Evolutionary conservation across 805 yeast species (phyloP), one percentile per base, ranked within the genome.

Genomic region (Candida glaebosa): DNA sequence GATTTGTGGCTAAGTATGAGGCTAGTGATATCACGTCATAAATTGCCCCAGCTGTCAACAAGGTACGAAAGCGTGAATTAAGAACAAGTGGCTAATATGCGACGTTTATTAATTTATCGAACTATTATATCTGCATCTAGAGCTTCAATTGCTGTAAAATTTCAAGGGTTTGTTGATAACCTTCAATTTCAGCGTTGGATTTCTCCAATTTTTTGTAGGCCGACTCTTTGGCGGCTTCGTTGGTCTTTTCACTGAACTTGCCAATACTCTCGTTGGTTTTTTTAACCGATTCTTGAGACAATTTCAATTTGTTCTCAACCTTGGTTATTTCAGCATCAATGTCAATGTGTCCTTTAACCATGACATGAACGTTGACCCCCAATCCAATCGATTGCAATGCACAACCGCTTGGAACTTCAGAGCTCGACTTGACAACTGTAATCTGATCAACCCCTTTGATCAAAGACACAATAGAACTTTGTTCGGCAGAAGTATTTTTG

Each of bases 341-440:
- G 63, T 91, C 97, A 52, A 93, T 82, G 60, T 85, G 90, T 41
- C 98, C 99, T 75, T 88, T 90, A 43, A 91, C 96, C 61, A 93
- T 75, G 22, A 91, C 79, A 56, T 88, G 96, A 16, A 90, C 98
- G 45, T 81, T 83, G 61, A 87, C 81, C 41, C 79, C 84, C 37
- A 95, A 84, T 44, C 80, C 78, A 44, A 91, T 87, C 42, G 95
- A 78, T 52, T 81, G 82, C 50, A 89, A 76, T 33, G 91, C 96
- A 64, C 96, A 87, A 35, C 99, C 99, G 45, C 81, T 79, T 52
- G 97, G 97, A 47, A 89, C 78, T 18, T 79, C 76, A 18, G 66
- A 63, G 12, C 65, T 65, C 10, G 65, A 50, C 33, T 71, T 68
- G 25, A 87, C 84, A 57, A 88, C 85, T 37, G 73, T 65, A 48